A percentile compares a stretch with the other conserved stretches of the same genome.
Evolutionary conservation across 1,284 basidiomycete genomes (phyloP).

Genomic region (Cryptococcus jaspeensis): DNA sequence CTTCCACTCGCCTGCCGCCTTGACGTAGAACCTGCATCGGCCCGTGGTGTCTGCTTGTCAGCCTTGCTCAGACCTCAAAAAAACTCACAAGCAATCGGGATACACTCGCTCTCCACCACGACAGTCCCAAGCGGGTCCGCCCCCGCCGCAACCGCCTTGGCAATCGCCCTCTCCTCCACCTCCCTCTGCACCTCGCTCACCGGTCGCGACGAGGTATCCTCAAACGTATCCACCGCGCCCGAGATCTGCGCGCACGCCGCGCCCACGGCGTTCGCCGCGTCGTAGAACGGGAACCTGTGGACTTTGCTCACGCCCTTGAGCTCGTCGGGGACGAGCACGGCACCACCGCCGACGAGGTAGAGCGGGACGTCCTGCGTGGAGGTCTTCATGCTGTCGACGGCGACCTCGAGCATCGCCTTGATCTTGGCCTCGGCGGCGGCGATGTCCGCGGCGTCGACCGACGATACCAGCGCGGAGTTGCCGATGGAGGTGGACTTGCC

Average conservation of each 20-base stretch:
- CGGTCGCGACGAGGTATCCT: constrained; percentile 25
- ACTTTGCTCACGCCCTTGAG: constrained; percentile 57
- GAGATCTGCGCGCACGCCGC: constrained; percentile 45
- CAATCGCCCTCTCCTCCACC: constrained; percentile 55
- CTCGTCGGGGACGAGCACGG: constrained; percentile 47
- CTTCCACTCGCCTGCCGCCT: constrained; percentile 45
- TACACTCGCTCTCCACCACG: constrained; percentile 56
- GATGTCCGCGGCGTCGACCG: constrained; percentile 38
- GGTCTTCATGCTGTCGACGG: constrained; percentile 62
- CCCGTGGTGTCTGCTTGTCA: constrained; percentile 28
- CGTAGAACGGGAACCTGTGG: constrained; percentile 57
- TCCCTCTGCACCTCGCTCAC: constrained; percentile 38
- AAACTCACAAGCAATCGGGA: constrained; percentile 39
- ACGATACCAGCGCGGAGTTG: constrained; percentile 41
- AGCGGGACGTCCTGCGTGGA: constrained; percentile 42
- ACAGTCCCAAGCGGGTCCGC: constrained; percentile 52
- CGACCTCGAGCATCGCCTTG: constrained; percentile 56
- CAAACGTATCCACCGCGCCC: constrained; percentile 41
- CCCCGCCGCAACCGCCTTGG: constrained; percentile 54
- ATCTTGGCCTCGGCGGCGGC: constrained; percentile 52
- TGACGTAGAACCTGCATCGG: constrained; percentile 43
- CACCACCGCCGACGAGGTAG: constrained; percentile 42
- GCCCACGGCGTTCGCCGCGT: constrained; percentile 62
- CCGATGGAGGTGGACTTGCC: constrained; percentile 29
- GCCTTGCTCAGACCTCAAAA: not conserved